Conservation (phyloP, 73 alveolate genomes). For the Paramecium sexaurelia region DNA sequence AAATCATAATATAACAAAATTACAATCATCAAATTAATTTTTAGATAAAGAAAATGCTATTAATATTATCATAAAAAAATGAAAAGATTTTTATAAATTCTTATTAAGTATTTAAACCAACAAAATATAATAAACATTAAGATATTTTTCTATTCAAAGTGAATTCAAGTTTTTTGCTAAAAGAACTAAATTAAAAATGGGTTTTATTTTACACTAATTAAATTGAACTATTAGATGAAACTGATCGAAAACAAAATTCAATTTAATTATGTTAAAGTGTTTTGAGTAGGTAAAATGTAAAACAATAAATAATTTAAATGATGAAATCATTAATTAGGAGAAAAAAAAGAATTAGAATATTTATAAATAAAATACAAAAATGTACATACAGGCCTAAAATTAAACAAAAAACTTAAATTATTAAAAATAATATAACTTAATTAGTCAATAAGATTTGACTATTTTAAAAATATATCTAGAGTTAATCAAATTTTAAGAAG, state of each 20-base stretch:
- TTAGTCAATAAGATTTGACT: background rate
- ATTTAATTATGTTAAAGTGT: background rate
- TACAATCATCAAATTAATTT: background rate
- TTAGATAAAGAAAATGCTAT: conserved; percentile 30
- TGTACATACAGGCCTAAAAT: background rate
- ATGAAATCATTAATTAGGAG: background rate
- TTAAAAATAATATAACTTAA: background rate
- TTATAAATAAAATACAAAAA: background rate
- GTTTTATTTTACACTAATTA: background rate
- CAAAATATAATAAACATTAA: background rate
- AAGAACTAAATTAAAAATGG: background rate
- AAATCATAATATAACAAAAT: background rate
- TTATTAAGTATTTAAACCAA: background rate
- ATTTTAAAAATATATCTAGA: background rate
- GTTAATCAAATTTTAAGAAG: background rate
- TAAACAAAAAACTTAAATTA: background rate
- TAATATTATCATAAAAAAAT: background rate
- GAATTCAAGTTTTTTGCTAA: background rate
- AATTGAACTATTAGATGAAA: background rate
- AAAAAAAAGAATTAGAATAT: background rate
- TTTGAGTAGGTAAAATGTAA: background rate
- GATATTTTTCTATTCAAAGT: background rate
- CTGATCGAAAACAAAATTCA: background rate
- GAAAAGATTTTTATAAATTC: background rate
- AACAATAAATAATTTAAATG: background rate